These are phyloP conservation scores for Corrigiola litoralis DNA, from an alignment of 179 eudicot genomes.

Conservation along the genomic window DNA sequence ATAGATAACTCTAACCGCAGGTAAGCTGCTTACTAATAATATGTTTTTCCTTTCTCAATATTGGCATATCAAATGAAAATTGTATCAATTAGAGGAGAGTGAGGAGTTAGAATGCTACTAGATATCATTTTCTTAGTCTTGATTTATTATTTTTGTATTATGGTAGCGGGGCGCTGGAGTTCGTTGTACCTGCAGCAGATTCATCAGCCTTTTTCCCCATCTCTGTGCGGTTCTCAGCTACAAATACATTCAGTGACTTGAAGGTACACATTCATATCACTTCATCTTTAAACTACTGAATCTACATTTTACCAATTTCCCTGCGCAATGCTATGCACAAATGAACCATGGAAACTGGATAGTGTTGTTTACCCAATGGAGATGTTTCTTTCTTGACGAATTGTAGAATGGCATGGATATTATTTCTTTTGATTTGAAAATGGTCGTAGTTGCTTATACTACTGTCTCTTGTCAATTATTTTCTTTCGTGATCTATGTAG, in stretches of 20 bases:
- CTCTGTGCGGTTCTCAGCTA: constrained; percentile 74
- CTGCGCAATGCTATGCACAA: not conserved
- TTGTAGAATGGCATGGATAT: not conserved
- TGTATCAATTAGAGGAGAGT: not conserved
- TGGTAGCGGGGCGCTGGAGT: constrained; percentile 88
- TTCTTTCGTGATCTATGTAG: constrained; percentile 28
- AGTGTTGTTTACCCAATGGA: not conserved
- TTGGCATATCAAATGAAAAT: not conserved
- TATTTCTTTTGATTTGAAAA: not conserved
- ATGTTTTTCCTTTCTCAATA: not conserved
- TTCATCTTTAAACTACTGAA: not conserved
- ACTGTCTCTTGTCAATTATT: not conserved
- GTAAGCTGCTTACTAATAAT: constrained; percentile 26
- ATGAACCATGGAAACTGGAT: not conserved
- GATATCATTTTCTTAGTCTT: not conserved
- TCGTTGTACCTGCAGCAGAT: constrained; percentile 84
- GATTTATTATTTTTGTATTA: not conserved
- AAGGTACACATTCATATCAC: constrained; percentile 43
- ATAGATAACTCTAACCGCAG: constrained; percentile 93
- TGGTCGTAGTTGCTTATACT: not conserved
- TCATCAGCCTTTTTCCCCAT: constrained; percentile 88
- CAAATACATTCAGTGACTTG: constrained; percentile 75
- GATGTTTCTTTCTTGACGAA: not conserved
- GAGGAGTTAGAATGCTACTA: not conserved
- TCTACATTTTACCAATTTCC: not conserved